Conservation (phyloP, 495 filamentous ascomycete genomes). For the Articulospora tetracladia region DNA sequence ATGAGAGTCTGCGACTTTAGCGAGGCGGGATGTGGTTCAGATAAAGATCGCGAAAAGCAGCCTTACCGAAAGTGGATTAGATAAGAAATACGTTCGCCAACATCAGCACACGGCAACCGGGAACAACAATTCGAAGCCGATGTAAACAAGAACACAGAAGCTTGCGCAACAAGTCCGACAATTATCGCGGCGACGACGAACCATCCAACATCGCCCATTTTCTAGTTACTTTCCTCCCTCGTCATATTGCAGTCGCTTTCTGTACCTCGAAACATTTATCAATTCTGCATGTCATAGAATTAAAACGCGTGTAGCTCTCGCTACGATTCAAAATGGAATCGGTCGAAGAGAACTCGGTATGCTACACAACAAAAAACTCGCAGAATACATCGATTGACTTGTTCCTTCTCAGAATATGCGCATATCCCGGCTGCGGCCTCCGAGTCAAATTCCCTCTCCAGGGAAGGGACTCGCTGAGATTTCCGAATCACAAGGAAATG, state of each 20-base stretch:
- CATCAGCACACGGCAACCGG: not conserved
- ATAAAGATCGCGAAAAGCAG: too few relatives aligned
- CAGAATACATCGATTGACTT: not conserved
- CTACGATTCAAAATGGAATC: constrained; percentile 21
- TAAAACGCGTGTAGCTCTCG: constrained; percentile 16
- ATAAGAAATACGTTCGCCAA: too few relatives aligned
- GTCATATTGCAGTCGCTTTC: not conserved
- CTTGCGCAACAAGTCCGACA: not conserved
- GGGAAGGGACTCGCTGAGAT: constrained; percentile 47
- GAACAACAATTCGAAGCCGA: not conserved
- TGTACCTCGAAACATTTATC: not conserved
- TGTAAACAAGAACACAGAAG: not conserved
- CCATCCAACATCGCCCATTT: not conserved
- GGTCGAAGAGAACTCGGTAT: constrained; percentile 22
- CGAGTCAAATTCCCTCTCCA: constrained; percentile 31
- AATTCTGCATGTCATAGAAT: constrained; percentile 17
- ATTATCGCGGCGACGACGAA: not conserved
- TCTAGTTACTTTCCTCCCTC: not conserved
- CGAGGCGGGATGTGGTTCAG: too few relatives aligned
- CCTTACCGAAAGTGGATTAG: not conserved
- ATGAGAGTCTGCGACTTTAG: too few relatives aligned
- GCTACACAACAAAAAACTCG: not conserved
- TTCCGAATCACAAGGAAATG: constrained; percentile 65
- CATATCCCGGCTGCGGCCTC: constrained; percentile 21
- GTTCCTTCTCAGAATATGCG: constrained; percentile 17